Percentiles rank a stretch among this genome's conserved stretches.
Conservation (phyloP, 768 basidiomycete species). For the Erythrobasidium yunnanense region DNA sequence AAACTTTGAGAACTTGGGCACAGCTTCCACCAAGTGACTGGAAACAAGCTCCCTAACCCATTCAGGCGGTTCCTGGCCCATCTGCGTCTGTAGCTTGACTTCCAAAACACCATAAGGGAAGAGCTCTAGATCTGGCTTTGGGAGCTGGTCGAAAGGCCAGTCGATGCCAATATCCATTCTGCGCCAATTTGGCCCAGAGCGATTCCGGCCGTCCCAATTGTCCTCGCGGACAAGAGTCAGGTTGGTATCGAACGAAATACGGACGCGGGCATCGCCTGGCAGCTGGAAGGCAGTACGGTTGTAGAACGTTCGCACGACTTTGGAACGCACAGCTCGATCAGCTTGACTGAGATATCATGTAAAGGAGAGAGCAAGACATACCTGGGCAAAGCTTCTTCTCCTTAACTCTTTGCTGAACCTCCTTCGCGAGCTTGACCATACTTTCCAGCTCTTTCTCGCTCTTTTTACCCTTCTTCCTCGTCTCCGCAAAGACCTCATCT, state of each 20-base stretch:
- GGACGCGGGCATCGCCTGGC: conserved; percentile 94
- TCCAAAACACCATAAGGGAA: conserved; percentile 97
- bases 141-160: conserved; percentile 69
- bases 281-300: conserved; percentile 98
- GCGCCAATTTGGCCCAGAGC: conserved; percentile 85
- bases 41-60: conserved; percentile 96
- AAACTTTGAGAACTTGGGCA: conserved; percentile 91
- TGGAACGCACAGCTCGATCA: not conserved
- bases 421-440: conserved; percentile 93
- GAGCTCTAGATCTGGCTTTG: conserved; percentile 68
- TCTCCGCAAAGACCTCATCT: conserved; percentile 79
- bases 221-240: conserved; percentile 90
- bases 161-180: conserved; percentile 79
- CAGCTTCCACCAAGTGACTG: conserved; percentile 89
- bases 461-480: conserved; percentile 81
- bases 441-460: conserved; percentile 75
- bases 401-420: conserved; percentile 83
- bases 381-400: conserved; percentile 73
- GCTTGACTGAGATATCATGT: not conserved
- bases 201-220: conserved; percentile 73
- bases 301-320: conserved; percentile 94
- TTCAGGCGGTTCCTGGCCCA: conserved; percentile 84
- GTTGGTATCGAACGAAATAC: conserved; percentile 95
- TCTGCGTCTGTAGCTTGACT: conserved; percentile 92
- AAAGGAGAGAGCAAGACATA: conserved; percentile 42